Evolutionary conservation across 176 grass and related monocot genomes (phyloP), one percentile per base, ranked within the genome.

Genomic region (Carex pumila): DNA sequence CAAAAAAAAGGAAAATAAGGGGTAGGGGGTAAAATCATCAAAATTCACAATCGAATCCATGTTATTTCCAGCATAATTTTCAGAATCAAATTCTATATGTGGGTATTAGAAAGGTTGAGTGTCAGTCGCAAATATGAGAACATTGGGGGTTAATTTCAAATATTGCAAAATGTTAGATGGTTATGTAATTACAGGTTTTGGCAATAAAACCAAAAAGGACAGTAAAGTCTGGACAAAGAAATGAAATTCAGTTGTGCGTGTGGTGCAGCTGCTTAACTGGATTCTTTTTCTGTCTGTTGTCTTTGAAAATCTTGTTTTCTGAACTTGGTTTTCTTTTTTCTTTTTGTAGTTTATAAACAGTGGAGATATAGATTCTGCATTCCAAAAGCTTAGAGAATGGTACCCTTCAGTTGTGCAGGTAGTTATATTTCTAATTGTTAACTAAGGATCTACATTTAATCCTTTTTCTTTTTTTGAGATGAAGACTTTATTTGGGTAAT

Each of bases 311-410:
- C 75, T 57, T 59, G 18, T 30, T 63, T 60, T 1, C 32, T 36
- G 56, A 55, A 11, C 80, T 73, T 47, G 15, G 39, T 47, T 7
- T 30, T 63, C 65, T 79, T 58, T 11, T 80, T 87, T 31, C 14
- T 71, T 87, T 18, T 85, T 94, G 85, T 89, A 99, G 97, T 91
- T 94, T 74, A 95, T 99, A 82, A 95, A 90, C 80, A 96, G 61
- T 84, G 97, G 97, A 57, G 90, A 99, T 90, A 94, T 99, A 65
- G 90, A 99, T 90, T 90, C 87, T 81, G 79, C 91, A 84, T 91
- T 95, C 82, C 86, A 90, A 92, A 95, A 85, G 66, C 97, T 99
- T 22, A 74, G 79, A 70, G 91, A 99, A 73, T 99, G 91, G 97
- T 99, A 99, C 85, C 97, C 97, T 83, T 89, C 91, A 49, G 80